phyloP scores from a whole-genome alignment of 257 asterid species.

The Fraxinus cuspidata region DNA sequence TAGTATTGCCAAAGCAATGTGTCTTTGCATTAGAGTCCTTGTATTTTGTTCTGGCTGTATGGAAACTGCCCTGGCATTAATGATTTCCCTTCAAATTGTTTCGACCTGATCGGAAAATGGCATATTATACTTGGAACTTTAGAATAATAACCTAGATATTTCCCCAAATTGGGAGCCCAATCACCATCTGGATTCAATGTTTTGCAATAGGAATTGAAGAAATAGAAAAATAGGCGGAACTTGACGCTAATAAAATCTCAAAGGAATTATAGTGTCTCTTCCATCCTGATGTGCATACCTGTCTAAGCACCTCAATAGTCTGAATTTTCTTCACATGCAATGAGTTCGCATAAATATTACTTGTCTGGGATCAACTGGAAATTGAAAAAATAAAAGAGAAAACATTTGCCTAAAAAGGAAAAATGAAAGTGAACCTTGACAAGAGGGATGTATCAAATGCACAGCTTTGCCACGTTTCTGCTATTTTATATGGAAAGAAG shows the following conservation, averaged over 20 bases:
- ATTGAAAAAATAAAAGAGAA: not conserved
- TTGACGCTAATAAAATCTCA: not conserved
- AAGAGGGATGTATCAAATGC: not conserved
- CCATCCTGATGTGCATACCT: not conserved
- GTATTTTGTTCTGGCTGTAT: not conserved
- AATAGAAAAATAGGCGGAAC: not conserved
- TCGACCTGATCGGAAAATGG: not conserved
- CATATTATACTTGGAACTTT: not conserved
- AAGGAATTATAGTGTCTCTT: not conserved
- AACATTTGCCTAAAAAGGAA: not conserved
- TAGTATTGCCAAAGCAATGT: not conserved
- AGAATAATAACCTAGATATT: not conserved
- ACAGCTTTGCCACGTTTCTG: not conserved
- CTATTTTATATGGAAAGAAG: not conserved
- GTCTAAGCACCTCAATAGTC: not conserved
- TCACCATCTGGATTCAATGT: constrained; percentile 6
- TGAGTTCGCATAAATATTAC: not conserved
- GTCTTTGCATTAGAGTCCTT: not conserved
- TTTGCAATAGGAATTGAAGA: not conserved
- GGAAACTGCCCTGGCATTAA: not conserved
- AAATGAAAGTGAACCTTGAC: not conserved
- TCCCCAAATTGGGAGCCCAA: not conserved
- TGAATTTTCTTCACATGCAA: not conserved
- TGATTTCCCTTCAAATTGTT: not conserved
- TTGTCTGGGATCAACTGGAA: not conserved